Evolutionary conservation across 495 filamentous ascomycete species (phyloP).

Genomic region (Daldinia bambusicola): DNA sequence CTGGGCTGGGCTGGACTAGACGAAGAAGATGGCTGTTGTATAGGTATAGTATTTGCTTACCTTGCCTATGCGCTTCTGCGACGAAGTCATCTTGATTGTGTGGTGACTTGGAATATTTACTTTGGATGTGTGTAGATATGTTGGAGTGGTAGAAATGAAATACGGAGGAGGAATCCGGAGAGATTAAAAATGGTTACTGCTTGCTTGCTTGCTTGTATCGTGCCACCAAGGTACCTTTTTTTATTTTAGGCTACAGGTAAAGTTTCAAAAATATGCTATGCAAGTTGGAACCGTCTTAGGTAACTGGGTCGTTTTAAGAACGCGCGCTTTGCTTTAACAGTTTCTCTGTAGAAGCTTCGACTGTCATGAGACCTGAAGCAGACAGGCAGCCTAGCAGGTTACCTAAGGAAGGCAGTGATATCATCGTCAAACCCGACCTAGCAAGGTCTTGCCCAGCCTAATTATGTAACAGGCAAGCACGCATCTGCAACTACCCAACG

Average conservation of each 20-base stretch:
- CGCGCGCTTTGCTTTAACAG: too few relatives aligned
- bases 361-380: neutral
- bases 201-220: neutral
- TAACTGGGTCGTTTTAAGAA: neutral
- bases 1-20: too few relatives aligned
- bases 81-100: slow-evolving; percentile 44
- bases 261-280: too few relatives aligned
- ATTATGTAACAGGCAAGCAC: neutral
- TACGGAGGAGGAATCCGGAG: neutral
- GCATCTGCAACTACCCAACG: neutral
- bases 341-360: too few relatives aligned
- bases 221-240: neutral
- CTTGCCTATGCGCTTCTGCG: slow-evolving; percentile 55
- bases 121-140: neutral
- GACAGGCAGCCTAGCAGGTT: neutral
- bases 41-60: slow-evolving; percentile 26
- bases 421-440: neutral
- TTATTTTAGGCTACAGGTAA: neutral
- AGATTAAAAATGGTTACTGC: too few relatives aligned
- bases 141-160: neutral
- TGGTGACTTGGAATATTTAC: neutral
- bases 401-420: slow-evolving; percentile 1
- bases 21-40: neutral
- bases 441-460: neutral
- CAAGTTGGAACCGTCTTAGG: neutral